Evolutionary conservation across 352 stramenopile species (phyloP).

Genomic region (Pythium apleroticum): DNA sequence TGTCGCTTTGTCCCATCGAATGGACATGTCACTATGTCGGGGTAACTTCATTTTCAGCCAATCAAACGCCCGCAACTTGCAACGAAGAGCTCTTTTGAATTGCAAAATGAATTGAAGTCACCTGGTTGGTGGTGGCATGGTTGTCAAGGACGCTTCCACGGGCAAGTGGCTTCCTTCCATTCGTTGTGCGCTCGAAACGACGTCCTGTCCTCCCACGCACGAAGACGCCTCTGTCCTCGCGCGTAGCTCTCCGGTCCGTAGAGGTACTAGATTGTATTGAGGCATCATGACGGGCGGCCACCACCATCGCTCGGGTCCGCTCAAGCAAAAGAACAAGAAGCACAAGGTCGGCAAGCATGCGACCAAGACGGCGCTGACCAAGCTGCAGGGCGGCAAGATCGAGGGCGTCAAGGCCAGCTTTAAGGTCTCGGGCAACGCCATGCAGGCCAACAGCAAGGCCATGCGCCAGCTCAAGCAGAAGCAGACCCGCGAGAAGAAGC

Average conservation of each 20-base stretch:
- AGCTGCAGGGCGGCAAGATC: slow-evolving; percentile 73
- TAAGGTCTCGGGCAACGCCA: slow-evolving; percentile 41
- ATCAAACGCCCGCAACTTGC: not conserved
- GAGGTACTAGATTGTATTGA: not conserved
- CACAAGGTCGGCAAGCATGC: slow-evolving; percentile 87
- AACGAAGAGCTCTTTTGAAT: slow-evolving; percentile 22
- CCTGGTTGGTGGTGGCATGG: slow-evolving; percentile 17
- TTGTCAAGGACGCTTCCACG: slow-evolving; percentile 2
- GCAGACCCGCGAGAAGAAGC: slow-evolving; percentile 83
- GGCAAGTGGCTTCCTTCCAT: slow-evolving; percentile 25
- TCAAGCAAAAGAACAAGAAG: slow-evolving; percentile 93
- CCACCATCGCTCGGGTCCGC: slow-evolving; percentile 84
- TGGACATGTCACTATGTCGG: not conserved
- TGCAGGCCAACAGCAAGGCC: slow-evolving; percentile 68
- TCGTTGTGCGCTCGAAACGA: slow-evolving; percentile 16
- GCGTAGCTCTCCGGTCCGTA: not conserved
- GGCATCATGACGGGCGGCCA: slow-evolving; percentile 55
- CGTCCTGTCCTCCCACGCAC: slow-evolving; percentile 7
- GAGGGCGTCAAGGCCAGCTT: slow-evolving; percentile 35
- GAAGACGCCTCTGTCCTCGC: not conserved
- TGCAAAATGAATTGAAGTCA: slow-evolving; percentile 27
- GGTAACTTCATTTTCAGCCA: slow-evolving; percentile 15
- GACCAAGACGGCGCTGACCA: slow-evolving; percentile 75
- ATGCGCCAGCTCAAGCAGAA: slow-evolving; percentile 81
- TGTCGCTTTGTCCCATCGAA: not conserved